Evolutionary conservation across 2,329 filamentous ascomycete species (phyloP).

Genomic region (Chalara sp.): DNA sequence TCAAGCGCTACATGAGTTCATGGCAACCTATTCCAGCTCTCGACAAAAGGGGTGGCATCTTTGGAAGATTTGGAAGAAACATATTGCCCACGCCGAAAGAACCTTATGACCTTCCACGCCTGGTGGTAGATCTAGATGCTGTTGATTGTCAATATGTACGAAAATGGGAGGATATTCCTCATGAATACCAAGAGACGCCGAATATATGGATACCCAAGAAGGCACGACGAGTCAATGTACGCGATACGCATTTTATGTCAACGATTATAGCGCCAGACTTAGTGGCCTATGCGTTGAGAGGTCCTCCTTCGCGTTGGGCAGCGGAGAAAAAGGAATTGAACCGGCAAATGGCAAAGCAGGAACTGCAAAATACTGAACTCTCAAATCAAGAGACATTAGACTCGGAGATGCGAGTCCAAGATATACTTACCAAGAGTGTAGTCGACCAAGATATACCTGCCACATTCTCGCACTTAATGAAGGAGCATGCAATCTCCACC

Average conservation of each 20-base stretch:
- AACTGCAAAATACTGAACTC: no score
- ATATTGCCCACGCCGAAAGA: not conserved
- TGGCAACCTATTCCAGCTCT: no score
- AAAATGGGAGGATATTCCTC: slow-evolving; percentile 9
- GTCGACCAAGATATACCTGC: no score
- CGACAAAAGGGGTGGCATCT: no score
- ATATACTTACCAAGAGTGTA: no score
- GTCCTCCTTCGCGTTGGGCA: slow-evolving; percentile 6
- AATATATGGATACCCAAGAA: not conserved
- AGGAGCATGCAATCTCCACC: slow-evolving; percentile 3
- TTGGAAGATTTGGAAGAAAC: slow-evolving; percentile 5
- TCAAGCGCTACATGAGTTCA: no score
- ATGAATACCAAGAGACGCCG: not conserved
- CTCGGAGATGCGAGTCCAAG: no score
- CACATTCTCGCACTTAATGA: not conserved
- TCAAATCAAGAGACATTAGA: no score
- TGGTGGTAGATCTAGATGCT: slow-evolving; percentile 47
- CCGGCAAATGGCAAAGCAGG: no score
- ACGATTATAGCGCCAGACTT: slow-evolving; percentile 14
- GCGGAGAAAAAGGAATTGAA: no score
- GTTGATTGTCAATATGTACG: slow-evolving; percentile 38
- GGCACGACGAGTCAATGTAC: not conserved
- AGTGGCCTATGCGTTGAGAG: slow-evolving; percentile 16
- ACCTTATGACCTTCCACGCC: slow-evolving; percentile 30
- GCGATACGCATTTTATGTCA: not conserved